Conservation (phyloP, 306 rosid species). For the Albizia julibrissin region DNA sequence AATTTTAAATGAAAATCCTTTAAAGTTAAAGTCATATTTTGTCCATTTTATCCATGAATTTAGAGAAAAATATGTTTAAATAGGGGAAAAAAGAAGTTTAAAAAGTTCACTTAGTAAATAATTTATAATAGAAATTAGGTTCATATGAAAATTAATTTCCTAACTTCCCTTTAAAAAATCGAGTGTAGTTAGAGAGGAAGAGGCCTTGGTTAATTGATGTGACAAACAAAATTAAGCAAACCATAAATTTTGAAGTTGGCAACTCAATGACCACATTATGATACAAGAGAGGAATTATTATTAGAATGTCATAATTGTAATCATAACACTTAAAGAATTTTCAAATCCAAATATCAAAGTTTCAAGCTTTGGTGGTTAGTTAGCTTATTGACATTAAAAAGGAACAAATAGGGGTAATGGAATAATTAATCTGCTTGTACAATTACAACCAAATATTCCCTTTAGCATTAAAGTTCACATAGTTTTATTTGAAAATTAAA, state of each 20-base stretch:
- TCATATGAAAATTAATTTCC: background rate
- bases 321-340: constrained; percentile 37
- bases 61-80: background rate
- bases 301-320: constrained; percentile 43
- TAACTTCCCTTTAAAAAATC: background rate
- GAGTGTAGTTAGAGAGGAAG: background rate
- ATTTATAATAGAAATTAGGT: background rate
- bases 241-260: constrained; percentile 28
- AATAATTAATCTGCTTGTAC: constrained; percentile 19
- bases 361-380: constrained; percentile 32
- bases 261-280: constrained; percentile 13
- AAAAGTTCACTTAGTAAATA: background rate
- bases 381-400: constrained; percentile 31
- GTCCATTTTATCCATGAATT: background rate
- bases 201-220: constrained; percentile 30
- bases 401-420: constrained; percentile 12
- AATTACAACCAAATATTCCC: constrained; percentile 36
- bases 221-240: constrained; percentile 22
- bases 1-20: background rate
- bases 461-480: constrained; percentile 23
- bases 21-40: background rate
- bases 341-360: constrained; percentile 36
- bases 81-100: background rate
- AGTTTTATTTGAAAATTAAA: background rate
- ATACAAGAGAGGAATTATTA: constrained; percentile 37